Evolutionary conservation across 2,329 filamentous ascomycete genomes (phyloP), one percentile per base, ranked within the genome.

Genomic region (Acrocalymma vagum): DNA sequence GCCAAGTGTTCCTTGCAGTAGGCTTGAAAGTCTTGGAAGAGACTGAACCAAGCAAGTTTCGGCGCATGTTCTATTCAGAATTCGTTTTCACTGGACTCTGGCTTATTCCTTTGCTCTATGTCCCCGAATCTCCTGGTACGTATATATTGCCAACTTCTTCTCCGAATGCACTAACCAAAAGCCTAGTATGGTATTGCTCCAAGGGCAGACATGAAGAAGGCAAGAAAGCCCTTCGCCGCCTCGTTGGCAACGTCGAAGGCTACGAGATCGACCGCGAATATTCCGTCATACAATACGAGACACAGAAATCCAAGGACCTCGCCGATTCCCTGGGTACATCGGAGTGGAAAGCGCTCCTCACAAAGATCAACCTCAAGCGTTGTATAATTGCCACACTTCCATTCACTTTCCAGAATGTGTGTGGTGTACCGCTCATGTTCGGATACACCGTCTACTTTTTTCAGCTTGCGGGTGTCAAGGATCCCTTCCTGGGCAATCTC

Each of bases 391-490:
- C 38, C 10, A 28, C 38, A 15, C 29, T 40, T 9, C 38, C 38
- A 8, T 40, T 40, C 29, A 40, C 38, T 16, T 40, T 40, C 14
- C 38, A 40, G 16, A 40, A 40, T 13, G 30, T 41, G 10, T 41
- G 38, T 22, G 38, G 29, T 34, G 42, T 40, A 11, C 42, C 42
- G 8, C 29, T 45, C 11, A 39, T 45, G 35, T 45, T 45, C 20
- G 42, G 35, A n/a, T 45, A 45, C 18, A 45, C 42, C 6, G 25
- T 36, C 3, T 45, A 39, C 16, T 45, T 45, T 20, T 40, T 45
- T 36, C 42, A 45, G 16, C 30, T 39, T 5, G 29, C 42, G 4
- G 36, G 42, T 18, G 36, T 40, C 20, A 35, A 30, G 15, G 30
- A 40, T 22, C 42, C 42, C 10, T 45, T 45, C 17, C 16, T 45